Base-by-base conservation (phyloP, 129 eudicot genomes). In the Logfia minima region DNA sequence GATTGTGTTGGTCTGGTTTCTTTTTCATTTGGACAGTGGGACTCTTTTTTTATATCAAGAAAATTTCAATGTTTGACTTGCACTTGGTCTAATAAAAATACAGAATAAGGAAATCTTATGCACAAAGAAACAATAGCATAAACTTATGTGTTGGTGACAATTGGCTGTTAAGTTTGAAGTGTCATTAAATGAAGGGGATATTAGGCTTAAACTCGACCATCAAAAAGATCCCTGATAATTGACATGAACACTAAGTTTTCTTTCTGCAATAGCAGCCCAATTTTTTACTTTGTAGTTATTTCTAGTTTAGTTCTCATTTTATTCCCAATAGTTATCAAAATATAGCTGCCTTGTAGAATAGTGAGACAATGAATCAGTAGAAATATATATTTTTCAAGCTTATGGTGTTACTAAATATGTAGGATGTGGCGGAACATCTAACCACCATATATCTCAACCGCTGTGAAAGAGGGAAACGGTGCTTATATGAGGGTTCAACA, bases 381-480 rank as follows among this genome's bases (percentile, higher is more conserved):
- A 28, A 11, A 18, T 24, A 48, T 55, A 26, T 48, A 5, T 51
- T 69, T 6, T 75, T 56, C 62, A 60, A 62, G 77, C 62, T 64
- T 26, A 77, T 11, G 11, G 19, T 70, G 48, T 74, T 69, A 21
- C 59, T 45, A 26, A 31, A 28, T 51, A 18, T 83, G 83, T 86
- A 92, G 99, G 99, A 95, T 66, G 87, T 95, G 82, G 96, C 94
- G 3, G 97, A 95, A 79, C 99, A 89, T 84, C 87, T 95, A 85
- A 92, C 96, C 48, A 95, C 99, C 56, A 81, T 95, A 61, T 72
- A 86, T 83, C 92, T 95, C 56, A 92, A 92, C 45, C 96, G 96
- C 0, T 95, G 97, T 81, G 99, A 95, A 52, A 71, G 99, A 65
- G 97, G 97, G 77, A 95, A 92, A 52, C 88, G 90, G 52, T 95